Conservation (phyloP, 2,329 filamentous ascomycete genomes). For the Talaromyces islandicus region DNA sequence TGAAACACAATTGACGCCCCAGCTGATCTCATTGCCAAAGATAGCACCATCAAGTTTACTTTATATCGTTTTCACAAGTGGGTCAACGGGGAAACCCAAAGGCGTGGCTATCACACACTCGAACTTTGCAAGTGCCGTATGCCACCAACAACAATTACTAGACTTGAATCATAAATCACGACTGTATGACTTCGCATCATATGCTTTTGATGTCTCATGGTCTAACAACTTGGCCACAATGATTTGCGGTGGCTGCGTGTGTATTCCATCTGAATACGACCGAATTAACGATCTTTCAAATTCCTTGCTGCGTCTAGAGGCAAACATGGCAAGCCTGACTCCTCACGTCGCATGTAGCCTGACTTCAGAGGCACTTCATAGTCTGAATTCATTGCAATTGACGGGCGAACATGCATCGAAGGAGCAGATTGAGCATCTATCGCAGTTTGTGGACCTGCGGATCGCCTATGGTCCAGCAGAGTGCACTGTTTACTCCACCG, state of each 20-base stretch:
- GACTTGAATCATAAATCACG: constrained; percentile 34
- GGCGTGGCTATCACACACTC: constrained; percentile 24
- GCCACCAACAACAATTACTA: not conserved
- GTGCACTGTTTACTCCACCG: not conserved
- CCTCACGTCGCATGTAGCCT: not conserved
- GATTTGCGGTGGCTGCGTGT: constrained; percentile 7
- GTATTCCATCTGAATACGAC: constrained; percentile 4
- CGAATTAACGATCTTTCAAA: constrained; percentile 1
- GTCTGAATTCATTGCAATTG: not conserved
- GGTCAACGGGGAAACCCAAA: constrained; percentile 46
- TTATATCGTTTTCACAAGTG: constrained; percentile 52
- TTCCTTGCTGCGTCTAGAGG: not conserved
- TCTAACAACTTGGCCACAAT: constrained; percentile 6
- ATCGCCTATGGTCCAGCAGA: constrained; percentile 13
- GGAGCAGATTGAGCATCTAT: not conserved
- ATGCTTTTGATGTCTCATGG: constrained; percentile 7
- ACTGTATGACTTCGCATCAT: constrained; percentile 7
- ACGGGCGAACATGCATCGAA: not conserved
- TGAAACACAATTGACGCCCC: not conserved
- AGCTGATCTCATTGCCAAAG: not conserved
- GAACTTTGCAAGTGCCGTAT: not conserved
- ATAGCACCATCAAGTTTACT: not conserved
- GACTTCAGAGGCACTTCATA: not conserved
- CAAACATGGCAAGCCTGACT: constrained; percentile 1
- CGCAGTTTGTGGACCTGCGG: constrained; percentile 10